Evolutionary conservation across 495 filamentous ascomycete species (phyloP).

Genomic region (Pseudoneurospora amorphoporcata): DNA sequence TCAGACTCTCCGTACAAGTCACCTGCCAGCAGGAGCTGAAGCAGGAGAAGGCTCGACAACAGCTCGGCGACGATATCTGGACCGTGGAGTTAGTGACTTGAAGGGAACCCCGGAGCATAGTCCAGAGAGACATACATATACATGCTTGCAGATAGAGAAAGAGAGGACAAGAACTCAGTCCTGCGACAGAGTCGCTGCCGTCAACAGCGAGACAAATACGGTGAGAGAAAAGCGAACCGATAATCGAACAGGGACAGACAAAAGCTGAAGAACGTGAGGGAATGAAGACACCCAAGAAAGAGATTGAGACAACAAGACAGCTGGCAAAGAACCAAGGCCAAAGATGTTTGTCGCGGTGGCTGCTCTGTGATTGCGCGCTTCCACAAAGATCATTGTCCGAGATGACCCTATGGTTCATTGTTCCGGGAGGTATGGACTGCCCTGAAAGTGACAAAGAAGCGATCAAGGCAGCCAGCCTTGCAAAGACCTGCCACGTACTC

Average conservation of each 20-base stretch:
- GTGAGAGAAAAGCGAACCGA: not conserved
- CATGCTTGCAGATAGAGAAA: not conserved
- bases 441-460: not conserved
- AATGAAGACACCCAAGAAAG: not conserved
- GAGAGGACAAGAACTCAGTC: not conserved
- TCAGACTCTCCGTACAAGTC: not conserved
- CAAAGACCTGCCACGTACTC: not conserved
- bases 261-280: not conserved
- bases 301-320: not conserved
- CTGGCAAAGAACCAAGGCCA: too few relatives aligned
- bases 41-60: not conserved
- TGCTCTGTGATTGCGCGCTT: not conserved
- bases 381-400: not conserved
- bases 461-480: not conserved
- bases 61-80: not conserved
- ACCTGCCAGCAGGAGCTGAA: not conserved
- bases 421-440: not conserved
- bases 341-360: not conserved
- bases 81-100: not conserved
- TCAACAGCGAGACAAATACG: not conserved
- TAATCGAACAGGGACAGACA: not conserved
- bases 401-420: not conserved
- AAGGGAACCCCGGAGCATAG: not conserved
- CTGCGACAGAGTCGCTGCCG: not conserved
- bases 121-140: not conserved